Evolutionary conservation across 306 rosid species (phyloP).

Genomic region (Psophocarpus tetragonolobus): DNA sequence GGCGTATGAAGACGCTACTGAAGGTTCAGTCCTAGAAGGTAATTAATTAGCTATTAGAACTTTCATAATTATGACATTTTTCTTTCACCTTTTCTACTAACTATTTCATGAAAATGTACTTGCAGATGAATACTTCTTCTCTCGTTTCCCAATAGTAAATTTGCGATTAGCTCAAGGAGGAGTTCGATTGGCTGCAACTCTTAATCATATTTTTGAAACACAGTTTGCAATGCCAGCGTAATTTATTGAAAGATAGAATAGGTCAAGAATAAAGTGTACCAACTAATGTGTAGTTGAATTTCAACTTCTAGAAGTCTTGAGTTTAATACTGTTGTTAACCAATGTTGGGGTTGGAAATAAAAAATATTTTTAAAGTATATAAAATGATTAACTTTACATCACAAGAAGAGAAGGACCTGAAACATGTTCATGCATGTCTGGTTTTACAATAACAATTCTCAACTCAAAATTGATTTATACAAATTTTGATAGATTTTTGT

Average conservation of each 20-base stretch:
- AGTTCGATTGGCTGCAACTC: conserved; percentile 82
- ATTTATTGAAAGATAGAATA: not conserved
- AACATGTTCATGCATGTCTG: too few relatives aligned
- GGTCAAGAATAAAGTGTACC: not conserved
- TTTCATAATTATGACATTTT: not conserved
- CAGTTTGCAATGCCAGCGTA: not conserved
- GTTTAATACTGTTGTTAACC: not conserved
- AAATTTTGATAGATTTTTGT: too few relatives aligned
- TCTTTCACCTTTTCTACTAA: not conserved
- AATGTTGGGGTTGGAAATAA: too few relatives aligned
- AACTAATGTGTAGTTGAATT: not conserved
- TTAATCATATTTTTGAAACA: conserved; percentile 60
- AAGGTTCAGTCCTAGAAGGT: conserved; percentile 70
- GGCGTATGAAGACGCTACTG: conserved; percentile 69
- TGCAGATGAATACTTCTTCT: conserved; percentile 76
- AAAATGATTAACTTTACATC: too few relatives aligned
- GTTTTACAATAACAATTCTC: too few relatives aligned
- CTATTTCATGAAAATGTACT: not conserved
- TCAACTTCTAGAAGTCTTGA: not conserved
- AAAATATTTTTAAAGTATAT: too few relatives aligned
- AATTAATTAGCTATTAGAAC: not conserved
- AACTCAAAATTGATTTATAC: too few relatives aligned
- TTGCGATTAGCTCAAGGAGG: conserved; percentile 81
- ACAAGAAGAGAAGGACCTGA: too few relatives aligned
- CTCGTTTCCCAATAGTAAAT: conserved; percentile 65